phyloP scores from a whole-genome alignment of 345 rosid species.

The Citrus trifoliata region DNA sequence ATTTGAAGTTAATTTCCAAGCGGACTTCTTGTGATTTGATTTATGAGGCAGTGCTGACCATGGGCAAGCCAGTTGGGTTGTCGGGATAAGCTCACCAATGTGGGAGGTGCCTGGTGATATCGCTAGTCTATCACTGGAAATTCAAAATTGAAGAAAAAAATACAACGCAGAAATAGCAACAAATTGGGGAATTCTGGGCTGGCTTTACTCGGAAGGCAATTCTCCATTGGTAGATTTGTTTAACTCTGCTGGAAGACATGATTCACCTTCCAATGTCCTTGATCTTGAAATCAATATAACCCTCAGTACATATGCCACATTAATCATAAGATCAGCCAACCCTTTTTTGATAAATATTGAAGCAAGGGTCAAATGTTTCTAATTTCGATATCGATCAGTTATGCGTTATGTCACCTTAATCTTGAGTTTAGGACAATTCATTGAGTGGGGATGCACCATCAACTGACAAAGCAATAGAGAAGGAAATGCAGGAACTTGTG shows the following conservation, averaged over 20 bases:
- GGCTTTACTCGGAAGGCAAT: constrained; percentile 17
- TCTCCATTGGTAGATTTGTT: constrained; percentile 24
- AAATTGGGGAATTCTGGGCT: constrained; percentile 31
- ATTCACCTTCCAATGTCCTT: constrained; percentile 25
- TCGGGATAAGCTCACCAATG: constrained; percentile 16
- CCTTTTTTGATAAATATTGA: no score
- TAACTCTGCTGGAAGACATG: constrained; percentile 30
- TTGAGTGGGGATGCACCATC: constrained; percentile 13
- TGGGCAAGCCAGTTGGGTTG: constrained; percentile 10
- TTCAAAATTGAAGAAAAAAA: constrained; percentile 9
- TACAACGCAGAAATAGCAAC: constrained; percentile 23
- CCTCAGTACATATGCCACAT: neutral
- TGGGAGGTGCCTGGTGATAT: constrained; percentile 20
- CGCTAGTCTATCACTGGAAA: constrained; percentile 25
- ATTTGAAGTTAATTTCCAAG: neutral
- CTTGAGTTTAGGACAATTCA: neutral
- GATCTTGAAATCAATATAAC: neutral
- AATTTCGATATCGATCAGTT: no score
- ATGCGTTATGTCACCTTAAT: no score
- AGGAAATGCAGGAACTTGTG: constrained; percentile 14
- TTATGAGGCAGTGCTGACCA: constrained; percentile 20
- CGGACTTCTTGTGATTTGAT: neutral
- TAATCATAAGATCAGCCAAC: neutral
- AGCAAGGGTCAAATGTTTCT: neutral
- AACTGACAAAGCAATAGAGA: constrained; percentile 11